Evolutionary conservation across 2,329 filamentous ascomycete genomes (phyloP), one percentile per base, ranked within the genome.

Genomic region (Curvularia verruculosa): DNA sequence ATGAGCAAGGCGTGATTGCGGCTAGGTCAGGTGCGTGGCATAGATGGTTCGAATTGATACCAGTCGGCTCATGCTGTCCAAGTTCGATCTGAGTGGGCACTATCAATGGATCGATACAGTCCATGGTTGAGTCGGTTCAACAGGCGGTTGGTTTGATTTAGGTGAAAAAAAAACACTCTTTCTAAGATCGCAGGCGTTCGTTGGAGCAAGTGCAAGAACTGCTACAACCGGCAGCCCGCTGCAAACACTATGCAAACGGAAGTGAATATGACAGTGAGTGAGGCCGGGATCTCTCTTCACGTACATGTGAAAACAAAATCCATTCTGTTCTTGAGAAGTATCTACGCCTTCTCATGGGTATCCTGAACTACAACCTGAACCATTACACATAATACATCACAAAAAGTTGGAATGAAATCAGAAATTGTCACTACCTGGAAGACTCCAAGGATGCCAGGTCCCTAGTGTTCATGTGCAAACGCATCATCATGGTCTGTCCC

Each of bases 1-100:
- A 36, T 19, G 40, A 49, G 45, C 60, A 61, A 4, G 56, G 54
- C 10, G 55, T 23, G 34, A 65, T 41, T 2, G 13, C 5, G 2
- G 4, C 26, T 5, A 45, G 10, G 21, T n/a, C 4, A 26, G 46
- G 52, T 5, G 41, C 15, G 36, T 56, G 19, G 23, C 28, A 51
- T 7, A 9, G 31, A 21, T 31, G 24, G 31, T 18, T 24, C 18
- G 18, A 23, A 12, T 26, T 13, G 41, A 3, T 4, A 5, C 15
- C 7, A 5, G 15, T 21, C 28, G 19, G 40, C n/a, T 18, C 40
- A 26, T 37, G 19, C 13, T 19, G 10, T 12, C 40, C 47, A 21
- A 21, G 12, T 31, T 41, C 19, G 18, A 45, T 6, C 13, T 13
- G 19, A 10, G 26, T 6, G 24, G 3, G 12, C 9, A 1, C 2